Base-by-base conservation (phyloP, 1,139 yeast genomes). In the Suhomyces chickasaworum region DNA sequence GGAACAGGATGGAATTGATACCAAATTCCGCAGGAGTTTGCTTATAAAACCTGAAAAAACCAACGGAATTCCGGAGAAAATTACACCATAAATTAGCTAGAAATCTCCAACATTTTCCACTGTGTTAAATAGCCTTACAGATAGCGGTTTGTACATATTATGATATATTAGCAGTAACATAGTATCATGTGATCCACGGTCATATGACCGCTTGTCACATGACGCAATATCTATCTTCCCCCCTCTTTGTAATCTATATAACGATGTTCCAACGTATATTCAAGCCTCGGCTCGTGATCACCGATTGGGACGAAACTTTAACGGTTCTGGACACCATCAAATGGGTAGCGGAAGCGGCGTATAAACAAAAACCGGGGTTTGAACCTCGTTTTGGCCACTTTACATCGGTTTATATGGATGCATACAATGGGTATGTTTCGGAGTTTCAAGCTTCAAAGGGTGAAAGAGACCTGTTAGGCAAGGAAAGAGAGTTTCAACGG, bases 271-370 rank as follows among this genome's bases (percentile, higher is more conserved):
- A 21, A 9, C 2, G 42, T 3, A 41, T 41, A 38, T 36, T 37
- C 32, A 32, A 44, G 20, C 48, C 51, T 12, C 34, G 52, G 9
- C 44, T 53, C n/a, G 55, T 80, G 15, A 68, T 80, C 1, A 58
- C 78, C 2, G 93, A 86, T 57, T 86, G 88, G 84, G 93, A 86
- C 59, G 91, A 84, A 48, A 85, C 91, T 0, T 70, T 83, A 22
- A 84, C 91, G 0, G 53, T 58, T 7, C 54, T 61, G 13, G 91
- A 86, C 59, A 84, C 91, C 0, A 77, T 84, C 35, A 60, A 61
- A 20, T 57, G 76, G 6, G 69, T 84, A 3, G 83, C 84, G 3
- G 66, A 71, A 25, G 73, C 82, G 0, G 82, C 85, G 0, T 79
- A 80, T 49, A 35, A 42, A 3, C 55, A 58, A 18, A 70, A 74